Base-by-base conservation (phyloP, 116 monocot genomes). In the Zostera marina region DNA sequence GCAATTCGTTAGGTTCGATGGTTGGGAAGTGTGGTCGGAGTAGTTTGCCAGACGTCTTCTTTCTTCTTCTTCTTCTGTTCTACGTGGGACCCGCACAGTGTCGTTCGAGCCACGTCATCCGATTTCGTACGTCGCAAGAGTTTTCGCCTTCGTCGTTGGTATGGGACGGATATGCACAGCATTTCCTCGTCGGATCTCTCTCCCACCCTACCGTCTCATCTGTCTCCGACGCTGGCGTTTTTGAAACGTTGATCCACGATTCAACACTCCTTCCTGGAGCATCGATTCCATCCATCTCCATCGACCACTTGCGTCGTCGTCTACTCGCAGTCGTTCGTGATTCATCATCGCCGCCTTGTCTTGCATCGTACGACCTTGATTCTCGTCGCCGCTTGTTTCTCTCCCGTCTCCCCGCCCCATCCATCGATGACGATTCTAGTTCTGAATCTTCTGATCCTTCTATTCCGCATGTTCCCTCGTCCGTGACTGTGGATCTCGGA, bases 161-260 rank as follows among this genome's bases (percentile, higher is more conserved):
- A 23, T 91, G 70, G 69, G 91, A 91, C 52, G 73, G 74, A 24
- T 16, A 72, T 56, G 66, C 61, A 14, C 78, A 84, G 62, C 84
- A 90, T 75, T 84, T 84, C 74, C 68, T 90, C 73, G 60, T 91
- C 63, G 53, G 59, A 0, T 73, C 43, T 61, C 25, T 52, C 68
- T 49, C 48, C 45, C 70, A 42, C 48, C 72, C 75, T 17, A 17
- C 63, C 56, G 60, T 77, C 53, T 58, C 59, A 40, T 68, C 81
- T 72, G 62, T 81, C 67, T 84, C 91, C 66, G 91, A 90, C 72
- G 90, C 90, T 46, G 81, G 81, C 54, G 74, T 81, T 58, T 45
- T 74, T 44, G 63, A 78, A 56, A 40, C 73, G 47, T 44, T 84
- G 49, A 45, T 73, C 65, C 54, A 65, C 47, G 71, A 74, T 44